A percentile compares a stretch with the other conserved stretches of the same genome.
These are phyloP conservation scores for Hypoxylon sp. DNA, from an alignment of 2,329 filamentous ascomycete genomes.

Conservation along the genomic window DNA sequence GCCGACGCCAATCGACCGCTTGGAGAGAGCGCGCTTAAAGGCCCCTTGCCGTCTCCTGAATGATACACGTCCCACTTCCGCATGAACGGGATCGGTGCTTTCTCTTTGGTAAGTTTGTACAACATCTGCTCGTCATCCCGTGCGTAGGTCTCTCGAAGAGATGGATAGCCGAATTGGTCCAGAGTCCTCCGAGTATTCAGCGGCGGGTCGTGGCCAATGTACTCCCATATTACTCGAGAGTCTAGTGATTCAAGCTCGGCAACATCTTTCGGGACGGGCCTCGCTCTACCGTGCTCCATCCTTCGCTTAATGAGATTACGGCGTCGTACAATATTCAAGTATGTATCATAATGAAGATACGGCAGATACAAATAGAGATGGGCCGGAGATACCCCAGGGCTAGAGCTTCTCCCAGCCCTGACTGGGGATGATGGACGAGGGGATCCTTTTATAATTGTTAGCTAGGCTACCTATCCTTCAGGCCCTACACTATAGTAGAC, in stretches of 20 bases:
- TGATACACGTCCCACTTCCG: slow-evolving; percentile 51
- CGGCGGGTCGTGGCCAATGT: slow-evolving; percentile 72
- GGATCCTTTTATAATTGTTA: slow-evolving; percentile 50
- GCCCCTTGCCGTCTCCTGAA: slow-evolving; percentile 28
- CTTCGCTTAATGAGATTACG: slow-evolving; percentile 69
- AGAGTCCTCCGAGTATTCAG: slow-evolving; percentile 74
- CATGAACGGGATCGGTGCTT: slow-evolving; percentile 47
- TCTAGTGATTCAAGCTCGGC: slow-evolving; percentile 70
- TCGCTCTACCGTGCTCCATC: slow-evolving; percentile 67
- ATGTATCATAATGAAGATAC: slow-evolving; percentile 76
- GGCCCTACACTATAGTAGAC: slow-evolving; percentile 13
- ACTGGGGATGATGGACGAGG: slow-evolving; percentile 55
- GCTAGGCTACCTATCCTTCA: background rate
- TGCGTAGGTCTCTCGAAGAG: slow-evolving; percentile 71
- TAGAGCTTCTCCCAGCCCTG: slow-evolving; percentile 50
- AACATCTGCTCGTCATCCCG: slow-evolving; percentile 78
- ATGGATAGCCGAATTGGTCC: slow-evolving; percentile 76
- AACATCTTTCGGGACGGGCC: slow-evolving; percentile 69
- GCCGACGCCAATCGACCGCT: slow-evolving; percentile 43
- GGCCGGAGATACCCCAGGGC: slow-evolving; percentile 46
- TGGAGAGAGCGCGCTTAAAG: slow-evolving; percentile 41
- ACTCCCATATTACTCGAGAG: slow-evolving; percentile 74
- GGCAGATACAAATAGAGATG: slow-evolving; percentile 69
- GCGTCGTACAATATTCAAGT: slow-evolving; percentile 69
- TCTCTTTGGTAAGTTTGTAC: slow-evolving; percentile 74